Conservation (phyloP, 345 rosid genomes). For the Pseudoturritis turrita region DNA sequence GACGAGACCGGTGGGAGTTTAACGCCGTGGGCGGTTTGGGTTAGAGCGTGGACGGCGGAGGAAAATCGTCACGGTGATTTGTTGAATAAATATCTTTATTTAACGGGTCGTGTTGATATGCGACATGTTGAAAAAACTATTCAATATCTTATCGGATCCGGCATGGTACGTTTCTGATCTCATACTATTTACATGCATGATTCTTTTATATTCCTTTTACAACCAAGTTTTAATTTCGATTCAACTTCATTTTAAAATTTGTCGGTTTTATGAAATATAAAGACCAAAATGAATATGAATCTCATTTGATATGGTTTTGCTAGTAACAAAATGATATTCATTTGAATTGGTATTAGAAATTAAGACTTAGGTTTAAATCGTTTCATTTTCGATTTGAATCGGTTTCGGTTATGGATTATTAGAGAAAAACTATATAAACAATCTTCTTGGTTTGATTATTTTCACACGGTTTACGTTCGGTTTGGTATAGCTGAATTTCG, state of each 20-base stretch:
- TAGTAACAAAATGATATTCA: too few species aligned
- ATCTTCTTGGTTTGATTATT: too few species aligned
- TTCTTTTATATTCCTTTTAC: not conserved
- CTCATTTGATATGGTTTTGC: not conserved
- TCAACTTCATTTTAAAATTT: too few species aligned
- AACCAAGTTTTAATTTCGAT: not conserved
- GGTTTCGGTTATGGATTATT: too few species aligned
- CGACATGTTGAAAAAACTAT: constrained; percentile 47
- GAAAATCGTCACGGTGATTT: constrained; percentile 54
- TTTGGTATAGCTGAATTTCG: too few species aligned
- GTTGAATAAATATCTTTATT: constrained; percentile 49
- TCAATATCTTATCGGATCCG: constrained; percentile 31
- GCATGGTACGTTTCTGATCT: constrained; percentile 24
- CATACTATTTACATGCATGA: not conserved
- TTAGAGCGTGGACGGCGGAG: constrained; percentile 55
- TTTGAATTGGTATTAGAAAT: too few species aligned
- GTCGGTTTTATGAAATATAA: too few species aligned
- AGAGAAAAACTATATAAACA: too few species aligned
- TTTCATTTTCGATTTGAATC: too few species aligned
- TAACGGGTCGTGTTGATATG: constrained; percentile 53
- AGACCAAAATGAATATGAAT: not conserved
- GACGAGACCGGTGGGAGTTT: constrained; percentile 25
- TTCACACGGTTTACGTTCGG: too few species aligned
- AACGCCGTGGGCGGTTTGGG: constrained; percentile 52
- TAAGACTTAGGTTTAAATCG: too few species aligned